phyloP scores from a whole-genome alignment of 139 green algal genomes.

The Auxenochlorella pyrenoidosa region DNA sequence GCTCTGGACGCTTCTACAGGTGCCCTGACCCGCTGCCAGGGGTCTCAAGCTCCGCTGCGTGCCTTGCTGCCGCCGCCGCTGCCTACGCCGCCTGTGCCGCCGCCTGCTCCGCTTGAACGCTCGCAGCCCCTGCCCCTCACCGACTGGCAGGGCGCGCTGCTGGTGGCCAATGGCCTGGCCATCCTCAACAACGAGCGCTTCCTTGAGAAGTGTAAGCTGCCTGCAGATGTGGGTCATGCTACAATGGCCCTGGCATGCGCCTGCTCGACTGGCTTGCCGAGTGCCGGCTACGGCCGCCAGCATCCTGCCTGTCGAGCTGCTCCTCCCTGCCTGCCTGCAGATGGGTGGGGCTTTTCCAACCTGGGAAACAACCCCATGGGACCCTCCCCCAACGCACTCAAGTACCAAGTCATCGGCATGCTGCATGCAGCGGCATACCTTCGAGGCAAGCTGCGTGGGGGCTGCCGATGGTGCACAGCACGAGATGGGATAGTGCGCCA shows the following conservation, averaged over 20 bases:
- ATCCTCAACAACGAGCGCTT: constrained; percentile 95
- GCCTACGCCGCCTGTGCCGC: background rate
- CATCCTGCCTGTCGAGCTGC: background rate
- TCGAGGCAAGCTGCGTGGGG: constrained; percentile 64
- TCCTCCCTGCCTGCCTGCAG: constrained; percentile 52
- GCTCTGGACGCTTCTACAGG: constrained; percentile 87
- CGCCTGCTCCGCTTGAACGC: no score
- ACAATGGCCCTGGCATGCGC: background rate
- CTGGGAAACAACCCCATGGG: constrained; percentile 61
- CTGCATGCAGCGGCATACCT: constrained; percentile 90
- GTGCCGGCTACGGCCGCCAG: background rate
- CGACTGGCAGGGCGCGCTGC: constrained; percentile 70
- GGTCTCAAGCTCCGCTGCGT: background rate
- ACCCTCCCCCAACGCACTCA: constrained; percentile 63
- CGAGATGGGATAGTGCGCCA: no score
- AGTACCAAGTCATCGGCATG: constrained; percentile 87
- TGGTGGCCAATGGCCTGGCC: constrained; percentile 86
- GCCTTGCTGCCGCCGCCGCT: background rate
- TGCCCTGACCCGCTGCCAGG: constrained; percentile 17
- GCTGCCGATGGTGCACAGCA: no score
- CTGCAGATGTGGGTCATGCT: background rate
- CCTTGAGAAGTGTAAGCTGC: constrained; percentile 77
- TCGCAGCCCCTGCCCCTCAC: no score
- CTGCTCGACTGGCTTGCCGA: background rate
- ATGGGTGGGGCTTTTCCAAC: constrained; percentile 85